phyloP scores from a whole-genome alignment of 2,329 filamentous ascomycete genomes.

The Biscogniauxia mediterranea region DNA sequence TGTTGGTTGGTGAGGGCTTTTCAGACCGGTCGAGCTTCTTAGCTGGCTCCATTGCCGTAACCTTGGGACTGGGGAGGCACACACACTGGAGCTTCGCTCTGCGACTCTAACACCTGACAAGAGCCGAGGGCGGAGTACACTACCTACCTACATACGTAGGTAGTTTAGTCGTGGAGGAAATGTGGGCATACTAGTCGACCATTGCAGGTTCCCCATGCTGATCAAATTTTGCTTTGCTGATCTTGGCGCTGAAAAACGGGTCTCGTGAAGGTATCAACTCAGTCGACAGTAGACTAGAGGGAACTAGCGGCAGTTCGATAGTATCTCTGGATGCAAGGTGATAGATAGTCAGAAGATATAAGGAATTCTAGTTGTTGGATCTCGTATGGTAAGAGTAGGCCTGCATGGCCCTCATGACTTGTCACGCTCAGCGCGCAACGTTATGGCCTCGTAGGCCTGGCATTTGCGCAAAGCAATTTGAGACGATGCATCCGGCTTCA shows the following conservation, averaged over 20 bases:
- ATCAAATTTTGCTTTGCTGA: background rate
- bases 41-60: background rate
- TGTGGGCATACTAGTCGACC: background rate
- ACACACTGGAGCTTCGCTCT: background rate
- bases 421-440: background rate
- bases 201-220: background rate
- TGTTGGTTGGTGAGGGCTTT: background rate
- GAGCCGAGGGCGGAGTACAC: background rate
- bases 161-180: background rate
- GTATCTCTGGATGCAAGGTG: background rate
- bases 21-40: background rate
- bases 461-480: background rate
- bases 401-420: background rate
- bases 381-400: background rate
- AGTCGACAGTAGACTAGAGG: background rate
- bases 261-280: background rate
- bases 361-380: background rate
- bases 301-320: background rate
- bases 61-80: background rate
- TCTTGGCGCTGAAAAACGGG: background rate
- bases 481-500: conserved; percentile 1
- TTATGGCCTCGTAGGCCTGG: background rate
- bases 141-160: background rate
- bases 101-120: background rate
- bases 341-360: background rate